Percentiles rank a stretch among this genome's conserved stretches.
phyloP scores from a whole-genome alignment of 441 rosid genomes.

The Pelargonium fulgidum region DNA sequence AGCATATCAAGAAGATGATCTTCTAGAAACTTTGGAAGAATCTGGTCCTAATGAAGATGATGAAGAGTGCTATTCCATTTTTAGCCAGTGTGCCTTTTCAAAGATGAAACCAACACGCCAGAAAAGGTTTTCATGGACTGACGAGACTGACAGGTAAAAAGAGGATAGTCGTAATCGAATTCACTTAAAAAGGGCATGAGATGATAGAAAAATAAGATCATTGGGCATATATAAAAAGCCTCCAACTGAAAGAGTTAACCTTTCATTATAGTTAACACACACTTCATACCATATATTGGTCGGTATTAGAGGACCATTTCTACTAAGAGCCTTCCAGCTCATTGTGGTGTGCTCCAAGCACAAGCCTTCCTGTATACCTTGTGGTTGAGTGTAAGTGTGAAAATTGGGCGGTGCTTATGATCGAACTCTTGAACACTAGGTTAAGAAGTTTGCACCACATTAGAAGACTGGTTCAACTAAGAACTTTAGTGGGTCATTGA shows the following conservation, averaged over 20 bases:
- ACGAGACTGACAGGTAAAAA: slow-evolving; percentile 75
- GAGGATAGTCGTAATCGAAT: neutral
- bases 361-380: slow-evolving; percentile 4
- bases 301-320: neutral
- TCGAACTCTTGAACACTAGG: neutral
- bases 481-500: neutral
- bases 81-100: slow-evolving; percentile 38
- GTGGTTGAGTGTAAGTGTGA: neutral
- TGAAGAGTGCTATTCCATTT: slow-evolving; percentile 37
- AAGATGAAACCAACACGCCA: slow-evolving; percentile 45
- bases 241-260: slow-evolving; percentile 5
- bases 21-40: slow-evolving; percentile 32
- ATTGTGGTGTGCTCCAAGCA: neutral
- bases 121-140: slow-evolving; percentile 75
- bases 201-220: neutral
- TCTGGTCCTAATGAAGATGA: slow-evolving; percentile 38
- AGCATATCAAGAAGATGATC: slow-evolving; percentile 32
- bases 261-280: neutral
- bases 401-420: neutral
- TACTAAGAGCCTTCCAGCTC: neutral
- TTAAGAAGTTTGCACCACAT: neutral
- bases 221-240: neutral
- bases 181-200: slow-evolving; percentile 4
- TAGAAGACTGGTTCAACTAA: neutral
- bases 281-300: slow-evolving; percentile 5